phyloP scores from a whole-genome alignment of 2,329 filamentous ascomycete genomes.

The Pseudogymnoascus sp. region DNA sequence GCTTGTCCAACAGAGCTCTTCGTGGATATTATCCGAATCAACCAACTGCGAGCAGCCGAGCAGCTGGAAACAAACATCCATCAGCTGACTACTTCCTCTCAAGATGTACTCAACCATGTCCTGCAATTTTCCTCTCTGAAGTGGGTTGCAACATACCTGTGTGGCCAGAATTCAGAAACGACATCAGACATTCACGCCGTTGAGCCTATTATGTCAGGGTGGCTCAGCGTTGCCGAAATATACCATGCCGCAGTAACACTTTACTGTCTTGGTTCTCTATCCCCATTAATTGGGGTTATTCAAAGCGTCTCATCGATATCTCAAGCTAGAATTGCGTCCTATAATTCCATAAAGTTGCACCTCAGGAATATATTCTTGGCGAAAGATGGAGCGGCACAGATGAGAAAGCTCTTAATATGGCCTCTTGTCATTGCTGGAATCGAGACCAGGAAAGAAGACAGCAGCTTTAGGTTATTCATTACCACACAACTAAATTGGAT shows the following conservation, averaged over 20 bases:
- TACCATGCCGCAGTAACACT: neutral
- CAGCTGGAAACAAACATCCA: neutral
- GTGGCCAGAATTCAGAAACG: neutral
- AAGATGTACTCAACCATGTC: neutral
- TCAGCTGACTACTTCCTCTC: neutral
- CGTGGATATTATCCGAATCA: neutral
- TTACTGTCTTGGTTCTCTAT: neutral
- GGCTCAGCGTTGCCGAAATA: neutral
- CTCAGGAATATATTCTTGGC: neutral
- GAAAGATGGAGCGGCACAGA: neutral
- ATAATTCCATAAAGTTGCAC: neutral
- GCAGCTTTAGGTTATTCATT: neutral
- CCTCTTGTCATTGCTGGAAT: neutral
- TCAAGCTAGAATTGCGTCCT: neutral
- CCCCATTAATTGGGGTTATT: neutral
- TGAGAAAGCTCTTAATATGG: slow-evolving; percentile 7
- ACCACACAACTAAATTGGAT: neutral
- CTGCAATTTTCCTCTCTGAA: neutral
- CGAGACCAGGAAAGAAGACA: neutral
- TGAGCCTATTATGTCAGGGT: neutral
- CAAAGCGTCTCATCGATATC: neutral
- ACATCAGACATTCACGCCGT: neutral
- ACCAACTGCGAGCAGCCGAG: neutral
- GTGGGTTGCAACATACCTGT: neutral
- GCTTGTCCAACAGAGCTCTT: neutral